These are phyloP conservation scores for Monarda citriodora DNA, from an alignment of 305 asterid species.

Conservation along the genomic window DNA sequence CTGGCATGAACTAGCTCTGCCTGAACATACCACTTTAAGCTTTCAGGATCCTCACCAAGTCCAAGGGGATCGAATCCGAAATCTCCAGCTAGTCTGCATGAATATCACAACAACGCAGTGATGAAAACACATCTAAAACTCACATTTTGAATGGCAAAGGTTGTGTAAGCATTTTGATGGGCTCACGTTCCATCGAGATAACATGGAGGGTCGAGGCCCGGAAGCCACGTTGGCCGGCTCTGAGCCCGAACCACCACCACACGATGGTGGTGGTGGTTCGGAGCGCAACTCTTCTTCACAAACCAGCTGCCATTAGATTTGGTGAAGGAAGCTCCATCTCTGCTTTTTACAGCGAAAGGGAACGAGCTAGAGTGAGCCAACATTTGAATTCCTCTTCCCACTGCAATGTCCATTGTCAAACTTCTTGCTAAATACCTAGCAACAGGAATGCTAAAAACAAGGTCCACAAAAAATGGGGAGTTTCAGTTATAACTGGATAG, in stretches of 20 bases:
- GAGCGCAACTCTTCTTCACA: slow-evolving; percentile 26
- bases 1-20: slow-evolving; percentile 96
- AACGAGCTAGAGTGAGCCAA: slow-evolving; percentile 40
- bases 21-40: slow-evolving; percentile 93
- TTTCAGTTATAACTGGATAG: slow-evolving; percentile 24
- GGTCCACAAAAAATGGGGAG: slow-evolving; percentile 31
- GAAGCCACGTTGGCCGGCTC: slow-evolving; percentile 91
- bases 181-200: slow-evolving; percentile 93
- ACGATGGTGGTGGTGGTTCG: slow-evolving; percentile 12
- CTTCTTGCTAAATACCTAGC: slow-evolving; percentile 9
- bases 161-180: background rate
- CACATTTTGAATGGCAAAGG: background rate
- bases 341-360: slow-evolving; percentile 36
- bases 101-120: slow-evolving; percentile 11
- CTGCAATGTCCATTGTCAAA: slow-evolving; percentile 49
- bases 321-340: slow-evolving; percentile 28
- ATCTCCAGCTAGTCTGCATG: slow-evolving; percentile 82
- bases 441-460: slow-evolving; percentile 21
- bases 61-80: slow-evolving; percentile 94
- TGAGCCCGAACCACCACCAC: slow-evolving; percentile 53
- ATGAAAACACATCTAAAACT: background rate
- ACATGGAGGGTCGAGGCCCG: slow-evolving; percentile 92
- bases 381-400: slow-evolving; percentile 47
- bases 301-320: slow-evolving; percentile 29
- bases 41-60: slow-evolving; percentile 93